A percentile compares a stretch with the other conserved stretches of the same genome.
Conservation (phyloP, 495 filamentous ascomycete species). For the Lindgomyces ingoldianus region DNA sequence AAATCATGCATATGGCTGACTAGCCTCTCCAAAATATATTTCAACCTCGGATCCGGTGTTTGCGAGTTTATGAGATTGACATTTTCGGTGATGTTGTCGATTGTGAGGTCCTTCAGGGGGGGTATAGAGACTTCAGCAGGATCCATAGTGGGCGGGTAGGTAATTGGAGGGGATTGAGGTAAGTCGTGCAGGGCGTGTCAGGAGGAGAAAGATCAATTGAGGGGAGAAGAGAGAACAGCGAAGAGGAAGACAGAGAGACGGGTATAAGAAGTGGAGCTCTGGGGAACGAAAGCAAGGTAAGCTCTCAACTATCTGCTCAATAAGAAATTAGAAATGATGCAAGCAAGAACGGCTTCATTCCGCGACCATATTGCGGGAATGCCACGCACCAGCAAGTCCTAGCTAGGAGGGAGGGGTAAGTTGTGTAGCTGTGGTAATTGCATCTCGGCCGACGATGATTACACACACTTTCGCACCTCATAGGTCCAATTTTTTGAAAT, state of each 20-base stretch:
- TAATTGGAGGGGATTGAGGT: neutral
- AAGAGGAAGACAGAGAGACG: neutral
- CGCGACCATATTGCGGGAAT: too few species aligned
- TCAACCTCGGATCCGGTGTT: conserved; percentile 42
- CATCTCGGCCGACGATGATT: too few species aligned
- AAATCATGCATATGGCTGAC: conserved; percentile 50
- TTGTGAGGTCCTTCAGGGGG: conserved; percentile 48
- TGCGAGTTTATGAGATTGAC: conserved; percentile 47
- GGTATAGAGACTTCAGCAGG: conserved; percentile 38
- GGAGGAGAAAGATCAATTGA: too few species aligned
- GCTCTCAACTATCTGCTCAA: neutral
- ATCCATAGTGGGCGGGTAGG: neutral
- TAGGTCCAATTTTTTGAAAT: too few species aligned
- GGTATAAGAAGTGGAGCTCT: neutral
- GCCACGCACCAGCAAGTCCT: too few species aligned
- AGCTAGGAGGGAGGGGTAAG: too few species aligned
- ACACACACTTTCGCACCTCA: too few species aligned
- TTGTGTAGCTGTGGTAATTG: too few species aligned
- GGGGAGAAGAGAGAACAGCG: too few species aligned
- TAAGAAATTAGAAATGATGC: neutral
- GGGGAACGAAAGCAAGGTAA: neutral
- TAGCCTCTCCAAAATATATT: conserved; percentile 47
- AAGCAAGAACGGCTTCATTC: neutral
- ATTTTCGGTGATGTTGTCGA: conserved; percentile 52
- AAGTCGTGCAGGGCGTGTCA: neutral